These are phyloP conservation scores for Fusarium fujikuroi DNA, from an alignment of 2,329 filamentous ascomycete genomes.

Conservation along the genomic window DNA sequence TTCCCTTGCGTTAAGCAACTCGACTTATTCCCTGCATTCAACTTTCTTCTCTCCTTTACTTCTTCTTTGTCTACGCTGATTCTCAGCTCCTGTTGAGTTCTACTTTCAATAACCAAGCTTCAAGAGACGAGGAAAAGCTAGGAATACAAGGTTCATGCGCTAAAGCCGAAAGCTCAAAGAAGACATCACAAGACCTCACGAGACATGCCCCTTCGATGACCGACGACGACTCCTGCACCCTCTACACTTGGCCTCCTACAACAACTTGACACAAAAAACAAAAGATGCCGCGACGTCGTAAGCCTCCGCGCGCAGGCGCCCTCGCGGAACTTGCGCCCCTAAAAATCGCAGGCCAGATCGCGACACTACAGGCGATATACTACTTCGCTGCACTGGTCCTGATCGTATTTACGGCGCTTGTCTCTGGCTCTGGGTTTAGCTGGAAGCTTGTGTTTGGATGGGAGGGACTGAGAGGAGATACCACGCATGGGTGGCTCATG, in stretches of 20 bases:
- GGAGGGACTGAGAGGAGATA: slow-evolving; percentile 69
- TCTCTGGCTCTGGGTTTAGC: slow-evolving; percentile 65
- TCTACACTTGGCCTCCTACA: background rate
- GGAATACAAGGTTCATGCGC: slow-evolving; percentile 3
- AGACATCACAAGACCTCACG: slow-evolving; percentile 21
- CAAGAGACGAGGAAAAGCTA: background rate
- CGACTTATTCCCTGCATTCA: slow-evolving; percentile 11
- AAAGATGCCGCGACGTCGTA: slow-evolving; percentile 64
- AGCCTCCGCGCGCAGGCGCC: slow-evolving; percentile 69
- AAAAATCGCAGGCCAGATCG: slow-evolving; percentile 69
- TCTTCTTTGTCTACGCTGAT: background rate
- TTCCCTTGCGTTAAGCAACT: background rate
- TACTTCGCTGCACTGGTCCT: slow-evolving; percentile 63
- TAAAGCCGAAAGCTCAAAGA: slow-evolving; percentile 4
- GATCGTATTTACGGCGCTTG: slow-evolving; percentile 67
- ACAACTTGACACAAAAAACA: background rate
- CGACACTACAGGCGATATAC: slow-evolving; percentile 65
- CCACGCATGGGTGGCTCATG: slow-evolving; percentile 69
- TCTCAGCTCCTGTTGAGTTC: background rate
- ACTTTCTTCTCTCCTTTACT: slow-evolving; percentile 11
- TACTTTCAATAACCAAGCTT: background rate
- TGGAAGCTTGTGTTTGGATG: slow-evolving; percentile 67
- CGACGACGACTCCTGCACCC: background rate
- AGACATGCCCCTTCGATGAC: slow-evolving; percentile 40
- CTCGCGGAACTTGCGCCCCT: slow-evolving; percentile 70